Conservation (phyloP, 345 rosid species). For the Salix udensis region DNA sequence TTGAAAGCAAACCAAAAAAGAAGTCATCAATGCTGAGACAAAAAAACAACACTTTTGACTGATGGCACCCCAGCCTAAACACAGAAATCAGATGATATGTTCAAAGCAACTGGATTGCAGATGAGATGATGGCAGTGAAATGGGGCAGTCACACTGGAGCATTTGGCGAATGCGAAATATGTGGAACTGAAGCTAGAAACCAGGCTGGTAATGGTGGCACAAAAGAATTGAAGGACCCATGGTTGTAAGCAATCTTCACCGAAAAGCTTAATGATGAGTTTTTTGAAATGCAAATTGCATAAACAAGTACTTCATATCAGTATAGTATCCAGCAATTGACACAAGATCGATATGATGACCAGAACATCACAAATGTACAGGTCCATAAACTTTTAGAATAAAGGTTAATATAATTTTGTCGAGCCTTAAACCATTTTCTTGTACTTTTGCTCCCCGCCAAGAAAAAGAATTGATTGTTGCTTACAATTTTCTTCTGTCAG, state of each 20-base stretch:
- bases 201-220: not conserved
- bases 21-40: not conserved
- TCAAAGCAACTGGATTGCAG: not conserved
- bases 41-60: not conserved
- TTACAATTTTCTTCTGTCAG: not conserved
- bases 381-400: not conserved
- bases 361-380: not conserved
- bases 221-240: not conserved
- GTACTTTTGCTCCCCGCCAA: not conserved
- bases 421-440: not conserved
- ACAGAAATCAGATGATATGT: not conserved
- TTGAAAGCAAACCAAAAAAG: not conserved
- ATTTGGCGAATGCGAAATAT: not conserved
- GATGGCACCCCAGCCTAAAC: not conserved
- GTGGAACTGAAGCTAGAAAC: not conserved
- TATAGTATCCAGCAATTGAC: not conserved
- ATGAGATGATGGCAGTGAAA: not conserved
- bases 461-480: not conserved
- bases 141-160: not conserved
- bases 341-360: not conserved
- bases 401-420: not conserved
- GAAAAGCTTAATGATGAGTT: not conserved
- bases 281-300: not conserved
- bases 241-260: not conserved
- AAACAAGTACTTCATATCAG: too few species aligned